Percentiles rank a stretch among this genome's conserved stretches.
Evolutionary conservation across 106 monocot genomes (phyloP).

Genomic region (Iris macrosiphon): DNA sequence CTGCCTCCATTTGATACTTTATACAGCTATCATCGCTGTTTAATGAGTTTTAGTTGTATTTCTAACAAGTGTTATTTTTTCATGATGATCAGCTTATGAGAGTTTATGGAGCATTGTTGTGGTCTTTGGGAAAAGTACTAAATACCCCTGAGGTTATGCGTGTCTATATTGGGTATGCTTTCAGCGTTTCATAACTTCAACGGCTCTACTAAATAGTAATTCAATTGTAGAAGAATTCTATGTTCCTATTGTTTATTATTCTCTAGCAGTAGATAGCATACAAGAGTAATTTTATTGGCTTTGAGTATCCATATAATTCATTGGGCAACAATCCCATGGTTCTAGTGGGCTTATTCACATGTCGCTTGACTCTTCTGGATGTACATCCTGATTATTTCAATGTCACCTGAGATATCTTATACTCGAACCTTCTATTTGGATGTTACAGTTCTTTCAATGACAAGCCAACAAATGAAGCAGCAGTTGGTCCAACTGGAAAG

Average conservation of each 20-base stretch:
- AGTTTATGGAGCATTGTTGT: conserved; percentile 92
- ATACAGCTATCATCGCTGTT: no score
- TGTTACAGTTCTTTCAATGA: conserved; percentile 80
- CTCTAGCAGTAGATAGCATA: no score
- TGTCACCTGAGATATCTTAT: no score
- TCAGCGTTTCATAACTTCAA: neutral
- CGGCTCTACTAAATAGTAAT: neutral
- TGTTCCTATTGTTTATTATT: no score
- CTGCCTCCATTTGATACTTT: neutral
- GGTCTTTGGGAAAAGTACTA: conserved; percentile 95
- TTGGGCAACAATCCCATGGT: no score
- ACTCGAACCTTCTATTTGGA: neutral
- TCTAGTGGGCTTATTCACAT: no score
- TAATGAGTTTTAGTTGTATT: neutral
- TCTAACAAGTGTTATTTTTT: conserved; percentile 1
- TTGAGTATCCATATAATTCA: no score
- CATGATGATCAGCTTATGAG: conserved; percentile 78
- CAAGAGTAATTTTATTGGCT: no score
- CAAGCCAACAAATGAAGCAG: conserved; percentile 67
- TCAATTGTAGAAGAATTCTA: no score
- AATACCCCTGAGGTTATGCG: conserved; percentile 94
- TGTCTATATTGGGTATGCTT: conserved; percentile 79
- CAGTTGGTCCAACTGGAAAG: conserved; percentile 60
- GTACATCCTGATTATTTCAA: no score
- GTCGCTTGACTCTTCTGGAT: no score